phyloP scores from a whole-genome alignment of 108 stramenopile genomes.

The Nitzschia putrida region DNA sequence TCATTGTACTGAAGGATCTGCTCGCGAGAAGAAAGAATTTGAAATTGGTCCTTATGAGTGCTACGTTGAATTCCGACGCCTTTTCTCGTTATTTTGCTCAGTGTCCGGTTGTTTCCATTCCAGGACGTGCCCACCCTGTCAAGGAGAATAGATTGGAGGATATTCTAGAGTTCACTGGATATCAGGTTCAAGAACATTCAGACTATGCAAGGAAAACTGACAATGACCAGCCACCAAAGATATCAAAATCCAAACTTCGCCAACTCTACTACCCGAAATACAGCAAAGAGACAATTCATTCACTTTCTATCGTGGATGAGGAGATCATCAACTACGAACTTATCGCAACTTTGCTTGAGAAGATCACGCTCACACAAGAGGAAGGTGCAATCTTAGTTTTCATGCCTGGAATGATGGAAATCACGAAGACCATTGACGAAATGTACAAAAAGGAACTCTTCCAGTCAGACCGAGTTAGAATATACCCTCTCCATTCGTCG shows the following conservation, averaged over 20 bases:
- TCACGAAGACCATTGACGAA: slow-evolving; percentile 71
- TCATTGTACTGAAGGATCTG: slow-evolving; percentile 83
- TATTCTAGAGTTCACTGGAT: slow-evolving; percentile 68
- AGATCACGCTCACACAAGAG: slow-evolving; percentile 55
- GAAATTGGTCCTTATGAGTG: slow-evolving; percentile 90
- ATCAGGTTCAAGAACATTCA: slow-evolving; percentile 45
- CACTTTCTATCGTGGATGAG: slow-evolving; percentile 76
- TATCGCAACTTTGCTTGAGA: slow-evolving; percentile 54
- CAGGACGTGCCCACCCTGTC: slow-evolving; percentile 85
- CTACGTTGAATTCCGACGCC: slow-evolving; percentile 85
- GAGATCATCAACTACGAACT: slow-evolving; percentile 75
- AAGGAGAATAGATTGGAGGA: slow-evolving; percentile 78
- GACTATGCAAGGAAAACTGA: slow-evolving; percentile 59
- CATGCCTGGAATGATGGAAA: slow-evolving; percentile 81
- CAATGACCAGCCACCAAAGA: slow-evolving; percentile 26
- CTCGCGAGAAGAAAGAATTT: slow-evolving; percentile 67
- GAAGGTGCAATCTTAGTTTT: slow-evolving; percentile 88
- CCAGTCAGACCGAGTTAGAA: slow-evolving; percentile 43
- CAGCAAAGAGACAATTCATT: slow-evolving; percentile 54
- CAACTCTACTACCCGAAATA: slow-evolving; percentile 62
- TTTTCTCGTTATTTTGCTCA: slow-evolving; percentile 82
- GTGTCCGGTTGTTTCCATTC: slow-evolving; percentile 78
- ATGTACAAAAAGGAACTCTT: slow-evolving; percentile 62
- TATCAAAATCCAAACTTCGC: slow-evolving; percentile 57
- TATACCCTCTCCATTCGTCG: slow-evolving; percentile 74